A percentile compares a stretch with the other conserved stretches of the same genome.
These are phyloP conservation scores for Isatis tinctoria DNA, from an alignment of 345 rosid genomes.

Conservation along the genomic window DNA sequence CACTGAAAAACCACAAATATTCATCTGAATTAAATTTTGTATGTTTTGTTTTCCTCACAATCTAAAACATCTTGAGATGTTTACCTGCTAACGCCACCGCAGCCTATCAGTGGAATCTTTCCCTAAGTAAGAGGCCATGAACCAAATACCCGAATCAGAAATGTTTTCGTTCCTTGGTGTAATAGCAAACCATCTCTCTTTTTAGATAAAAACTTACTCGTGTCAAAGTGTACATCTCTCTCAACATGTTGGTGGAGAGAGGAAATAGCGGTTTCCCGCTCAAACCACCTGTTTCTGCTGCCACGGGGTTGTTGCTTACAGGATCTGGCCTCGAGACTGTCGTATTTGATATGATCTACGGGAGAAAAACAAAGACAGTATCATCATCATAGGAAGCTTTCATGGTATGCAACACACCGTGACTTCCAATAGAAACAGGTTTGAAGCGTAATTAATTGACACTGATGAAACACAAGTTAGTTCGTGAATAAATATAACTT, in stretches of 20 bases:
- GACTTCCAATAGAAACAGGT: background rate
- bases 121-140: slow-evolving; percentile 49
- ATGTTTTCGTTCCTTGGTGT: background rate
- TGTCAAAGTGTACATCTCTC: slow-evolving; percentile 86
- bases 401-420: background rate
- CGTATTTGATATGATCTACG: slow-evolving; percentile 88
- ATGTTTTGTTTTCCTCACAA: background rate
- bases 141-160: background rate
- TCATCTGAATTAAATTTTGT: background rate
- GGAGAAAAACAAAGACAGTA: slow-evolving; percentile 2
- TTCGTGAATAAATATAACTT: slow-evolving; percentile 10
- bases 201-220: slow-evolving; percentile 50
- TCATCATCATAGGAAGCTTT: background rate
- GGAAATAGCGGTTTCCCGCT: slow-evolving; percentile 84
- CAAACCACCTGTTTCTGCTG: slow-evolving; percentile 82
- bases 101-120: slow-evolving; percentile 85
- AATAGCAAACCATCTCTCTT: background rate
- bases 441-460: background rate
- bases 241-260: slow-evolving; percentile 72
- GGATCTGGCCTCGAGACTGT: slow-evolving; percentile 85
- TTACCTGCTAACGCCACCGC: slow-evolving; percentile 93
- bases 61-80: background rate
- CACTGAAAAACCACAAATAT: slow-evolving; percentile 44
- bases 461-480: background rate
- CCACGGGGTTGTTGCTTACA: slow-evolving; percentile 46